phyloP scores from a whole-genome alignment of 2,329 filamentous ascomycete genomes.

The Talaromyces piceae region DNA sequence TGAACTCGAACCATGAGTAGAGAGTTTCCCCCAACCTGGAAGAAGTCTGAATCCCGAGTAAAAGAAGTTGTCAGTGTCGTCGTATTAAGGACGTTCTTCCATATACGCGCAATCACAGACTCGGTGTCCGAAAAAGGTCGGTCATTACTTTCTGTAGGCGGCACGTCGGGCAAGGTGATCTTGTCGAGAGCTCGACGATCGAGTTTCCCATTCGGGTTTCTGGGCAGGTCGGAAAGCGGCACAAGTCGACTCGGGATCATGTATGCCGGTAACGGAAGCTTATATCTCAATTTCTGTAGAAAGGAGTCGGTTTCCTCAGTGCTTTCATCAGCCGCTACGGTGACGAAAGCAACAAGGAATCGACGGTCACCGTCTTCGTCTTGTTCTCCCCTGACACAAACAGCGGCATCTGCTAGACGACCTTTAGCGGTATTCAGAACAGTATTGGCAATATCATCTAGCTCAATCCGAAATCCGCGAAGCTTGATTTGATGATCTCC shows the following conservation, averaged over 20 bases:
- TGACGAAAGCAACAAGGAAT: not conserved
- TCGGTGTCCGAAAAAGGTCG: too few relatives aligned
- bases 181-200: conserved; percentile 14
- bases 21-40: conserved; percentile 31
- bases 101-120: conserved; percentile 22
- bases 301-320: conserved; percentile 16
- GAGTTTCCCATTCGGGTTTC: conserved; percentile 22
- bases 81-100: conserved; percentile 8
- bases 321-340: not conserved
- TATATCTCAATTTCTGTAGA: conserved; percentile 19
- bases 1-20: conserved; percentile 13
- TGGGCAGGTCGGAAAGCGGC: conserved; percentile 19
- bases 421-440: conserved; percentile 17
- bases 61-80: not conserved
- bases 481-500: conserved; percentile 23
- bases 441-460: conserved; percentile 37
- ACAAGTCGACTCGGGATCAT: conserved; percentile 29
- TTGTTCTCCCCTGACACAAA: not conserved
- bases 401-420: not conserved
- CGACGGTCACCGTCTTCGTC: not conserved
- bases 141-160: too few relatives aligned
- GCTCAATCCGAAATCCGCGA: conserved; percentile 36
- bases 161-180: too few relatives aligned
- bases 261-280: conserved; percentile 21
- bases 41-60: conserved; percentile 21